Evolutionary conservation across 805 yeast species (phyloP).

Genomic region (Saccharomycopsis vini): DNA sequence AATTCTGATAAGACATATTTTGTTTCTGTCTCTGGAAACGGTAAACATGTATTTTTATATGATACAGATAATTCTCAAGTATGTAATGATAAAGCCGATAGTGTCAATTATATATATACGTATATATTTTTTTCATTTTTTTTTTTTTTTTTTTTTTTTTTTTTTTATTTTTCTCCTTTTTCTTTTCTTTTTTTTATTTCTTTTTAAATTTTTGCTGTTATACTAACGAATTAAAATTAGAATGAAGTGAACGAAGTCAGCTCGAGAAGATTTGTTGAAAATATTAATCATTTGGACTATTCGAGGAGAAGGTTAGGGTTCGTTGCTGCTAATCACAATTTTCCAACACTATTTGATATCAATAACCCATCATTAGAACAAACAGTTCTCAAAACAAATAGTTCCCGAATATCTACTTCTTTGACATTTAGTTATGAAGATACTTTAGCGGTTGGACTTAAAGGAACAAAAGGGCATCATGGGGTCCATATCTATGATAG

Average conservation of each 20-base stretch:
- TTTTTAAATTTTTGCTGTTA: no score
- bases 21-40: conserved; percentile 10
- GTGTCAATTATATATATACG: no score
- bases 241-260: conserved; percentile 7
- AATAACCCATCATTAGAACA: conserved; percentile 4
- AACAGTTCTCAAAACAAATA: conserved; percentile 1
- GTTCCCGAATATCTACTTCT: conserved; percentile 3
- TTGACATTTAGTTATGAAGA: conserved; percentile 1
- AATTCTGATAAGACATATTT: conserved; percentile 3
- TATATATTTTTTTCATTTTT: no score
- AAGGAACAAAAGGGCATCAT: conserved; percentile 7
- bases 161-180: no score
- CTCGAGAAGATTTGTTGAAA: conserved; percentile 5
- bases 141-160: no score
- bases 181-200: background rate
- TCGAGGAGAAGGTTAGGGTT: conserved; percentile 4
- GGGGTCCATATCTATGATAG: conserved; percentile 13
- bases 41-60: conserved; percentile 10
- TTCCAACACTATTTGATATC: conserved; percentile 7
- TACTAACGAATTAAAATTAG: no score
- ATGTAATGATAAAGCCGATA: no score
- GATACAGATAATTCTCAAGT: background rate
- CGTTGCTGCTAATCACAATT: conserved; percentile 11
- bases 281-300: conserved; percentile 13
- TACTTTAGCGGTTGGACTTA: conserved; percentile 14